Evolutionary conservation across 495 filamentous ascomycete species (phyloP).

Genomic region (Talaromyces trachyspermus): DNA sequence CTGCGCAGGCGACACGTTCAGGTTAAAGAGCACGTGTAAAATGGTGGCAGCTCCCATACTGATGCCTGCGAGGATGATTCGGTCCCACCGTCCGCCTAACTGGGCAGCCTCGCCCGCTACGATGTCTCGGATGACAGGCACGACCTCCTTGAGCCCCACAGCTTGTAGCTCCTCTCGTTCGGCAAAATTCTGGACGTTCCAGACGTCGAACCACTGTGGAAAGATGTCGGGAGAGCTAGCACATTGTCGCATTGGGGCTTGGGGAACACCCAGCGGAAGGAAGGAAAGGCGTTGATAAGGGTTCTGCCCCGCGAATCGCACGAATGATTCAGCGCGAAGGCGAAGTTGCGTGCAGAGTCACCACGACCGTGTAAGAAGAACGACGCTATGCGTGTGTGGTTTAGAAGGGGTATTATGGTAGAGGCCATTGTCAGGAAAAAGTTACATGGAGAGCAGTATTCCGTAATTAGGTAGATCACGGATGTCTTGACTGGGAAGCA

Average conservation of each 20-base stretch:
- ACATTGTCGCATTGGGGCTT: conserved; percentile 2
- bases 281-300: not conserved
- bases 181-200: conserved; percentile 3
- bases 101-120: not conserved
- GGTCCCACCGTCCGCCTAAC: not conserved
- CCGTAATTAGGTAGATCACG: no score
- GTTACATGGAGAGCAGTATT: no score
- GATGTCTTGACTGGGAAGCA: no score
- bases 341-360: not conserved
- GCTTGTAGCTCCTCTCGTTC: conserved; percentile 3
- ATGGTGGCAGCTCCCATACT: not conserved
- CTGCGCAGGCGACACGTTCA: not conserved
- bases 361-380: conserved; percentile 5
- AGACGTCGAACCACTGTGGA: conserved; percentile 6
- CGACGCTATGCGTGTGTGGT: not conserved
- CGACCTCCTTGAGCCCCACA: conserved; percentile 4
- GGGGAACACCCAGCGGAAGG: conserved; percentile 4
- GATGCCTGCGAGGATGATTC: not conserved
- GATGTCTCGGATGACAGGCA: not conserved
- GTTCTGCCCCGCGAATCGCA: not conserved
- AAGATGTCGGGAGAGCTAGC: not conserved
- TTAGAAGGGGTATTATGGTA: no score
- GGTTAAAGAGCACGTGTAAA: not conserved
- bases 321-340: not conserved
- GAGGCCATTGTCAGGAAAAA: no score